Percentiles rank a stretch among this genome's conserved stretches.
Conservation (phyloP, 305 asterid genomes). For the Fraxinus dipetala region DNA sequence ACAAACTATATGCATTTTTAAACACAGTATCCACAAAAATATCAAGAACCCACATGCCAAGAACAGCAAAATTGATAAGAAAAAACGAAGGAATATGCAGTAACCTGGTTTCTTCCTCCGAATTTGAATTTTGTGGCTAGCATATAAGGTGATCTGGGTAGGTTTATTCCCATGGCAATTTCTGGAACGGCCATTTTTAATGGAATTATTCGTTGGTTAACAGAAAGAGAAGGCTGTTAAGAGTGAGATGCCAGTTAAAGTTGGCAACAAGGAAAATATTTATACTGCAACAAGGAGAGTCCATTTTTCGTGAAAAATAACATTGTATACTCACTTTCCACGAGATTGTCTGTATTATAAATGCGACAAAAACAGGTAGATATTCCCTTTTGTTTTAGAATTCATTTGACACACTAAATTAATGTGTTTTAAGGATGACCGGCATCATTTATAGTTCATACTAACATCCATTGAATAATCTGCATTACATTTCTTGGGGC, state of each 20-base stretch:
- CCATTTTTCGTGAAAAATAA: background rate
- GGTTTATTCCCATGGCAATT: slow-evolving; percentile 26
- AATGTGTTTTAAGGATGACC: background rate
- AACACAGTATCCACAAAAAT: background rate
- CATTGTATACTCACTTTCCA: background rate
- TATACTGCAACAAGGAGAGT: slow-evolving; percentile 21
- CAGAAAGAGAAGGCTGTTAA: background rate
- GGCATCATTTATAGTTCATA: background rate
- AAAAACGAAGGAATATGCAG: background rate
- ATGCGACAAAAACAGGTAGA: background rate
- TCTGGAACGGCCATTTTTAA: slow-evolving; percentile 41
- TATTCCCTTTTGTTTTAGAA: background rate
- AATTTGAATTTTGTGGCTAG: slow-evolving; percentile 20
- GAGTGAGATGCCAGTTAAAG: slow-evolving; percentile 9
- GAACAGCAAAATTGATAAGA: background rate
- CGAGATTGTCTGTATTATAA: background rate
- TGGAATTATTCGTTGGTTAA: background rate
- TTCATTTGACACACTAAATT: background rate
- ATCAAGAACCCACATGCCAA: background rate
- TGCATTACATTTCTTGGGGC: background rate
- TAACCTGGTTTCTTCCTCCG: slow-evolving; percentile 29
- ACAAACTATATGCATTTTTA: background rate
- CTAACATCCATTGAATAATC: background rate
- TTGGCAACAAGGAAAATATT: slow-evolving; percentile 26
- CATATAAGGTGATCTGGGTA: slow-evolving; percentile 13